Evolutionary conservation across 2,329 filamentous ascomycete species (phyloP).

Genomic region (Pseudocercospora fuligena): DNA sequence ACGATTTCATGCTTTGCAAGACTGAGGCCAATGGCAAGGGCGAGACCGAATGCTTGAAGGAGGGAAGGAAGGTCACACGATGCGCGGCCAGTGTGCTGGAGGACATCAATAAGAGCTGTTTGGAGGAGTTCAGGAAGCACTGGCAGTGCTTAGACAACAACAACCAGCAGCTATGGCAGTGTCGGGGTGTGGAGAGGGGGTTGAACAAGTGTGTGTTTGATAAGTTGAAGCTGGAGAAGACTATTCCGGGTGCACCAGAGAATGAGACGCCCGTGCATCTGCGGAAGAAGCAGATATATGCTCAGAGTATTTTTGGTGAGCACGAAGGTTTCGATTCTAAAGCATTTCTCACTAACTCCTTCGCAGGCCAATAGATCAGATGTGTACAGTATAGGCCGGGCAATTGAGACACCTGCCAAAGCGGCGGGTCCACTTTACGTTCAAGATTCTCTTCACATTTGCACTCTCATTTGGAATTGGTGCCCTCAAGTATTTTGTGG

Average conservation of each 20-base stretch:
- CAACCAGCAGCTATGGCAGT: conserved; percentile 98
- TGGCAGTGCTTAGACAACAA: conserved; percentile 96
- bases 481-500: too few relatives aligned
- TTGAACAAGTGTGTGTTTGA: conserved; percentile 96
- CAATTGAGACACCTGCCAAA: not conserved
- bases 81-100: conserved; percentile 96
- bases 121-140: conserved; percentile 88
- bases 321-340: not conserved
- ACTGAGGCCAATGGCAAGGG: conserved; percentile 86
- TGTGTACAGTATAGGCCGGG: conserved; percentile 15
- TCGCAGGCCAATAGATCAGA: conserved; percentile 22
- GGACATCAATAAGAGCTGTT: conserved; percentile 94
- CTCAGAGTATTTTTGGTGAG: conserved; percentile 23
- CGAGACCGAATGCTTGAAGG: conserved; percentile 93
- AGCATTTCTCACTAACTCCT: conserved; percentile 3
- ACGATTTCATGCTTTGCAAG: conserved; percentile 99
- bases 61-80: conserved; percentile 93
- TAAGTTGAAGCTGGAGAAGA: conserved; percentile 70
- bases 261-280: conserved; percentile 55
- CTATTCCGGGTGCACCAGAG: conserved; percentile 56
- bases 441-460: not conserved
- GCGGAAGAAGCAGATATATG: conserved; percentile 51
- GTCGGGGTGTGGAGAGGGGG: conserved; percentile 82
- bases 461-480: too few relatives aligned
- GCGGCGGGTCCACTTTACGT: not conserved